Evolutionary conservation across 768 basidiomycete genomes (phyloP).

Genomic region (Boletus subparvulus): DNA sequence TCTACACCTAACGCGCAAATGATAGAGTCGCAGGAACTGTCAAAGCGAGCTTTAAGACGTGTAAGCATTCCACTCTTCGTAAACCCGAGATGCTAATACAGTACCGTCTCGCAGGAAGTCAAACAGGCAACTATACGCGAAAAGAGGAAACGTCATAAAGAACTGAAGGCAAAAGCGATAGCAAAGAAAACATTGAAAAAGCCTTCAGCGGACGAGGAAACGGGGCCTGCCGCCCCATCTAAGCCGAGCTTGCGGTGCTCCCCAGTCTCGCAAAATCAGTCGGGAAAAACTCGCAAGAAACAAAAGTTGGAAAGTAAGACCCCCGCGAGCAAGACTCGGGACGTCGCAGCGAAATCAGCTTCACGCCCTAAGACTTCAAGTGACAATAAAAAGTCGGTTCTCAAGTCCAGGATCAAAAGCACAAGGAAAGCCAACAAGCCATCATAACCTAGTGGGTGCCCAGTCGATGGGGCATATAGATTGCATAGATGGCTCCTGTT

Average conservation of each 20-base stretch:
- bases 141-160: slow-evolving; percentile 51
- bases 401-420: slow-evolving; percentile 1
- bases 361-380: background rate
- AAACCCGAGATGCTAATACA: background rate
- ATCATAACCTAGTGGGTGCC: slow-evolving; percentile 5
- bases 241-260: background rate
- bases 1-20: background rate
- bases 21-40: slow-evolving; percentile 31
- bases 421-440: background rate
- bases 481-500: slow-evolving; percentile 9
- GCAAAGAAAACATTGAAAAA: slow-evolving; percentile 31
- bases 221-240: background rate
- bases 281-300: slow-evolving; percentile 15
- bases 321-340: background rate
- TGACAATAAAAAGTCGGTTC: background rate
- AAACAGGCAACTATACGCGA: slow-evolving; percentile 45
- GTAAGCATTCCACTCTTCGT: slow-evolving; percentile 36
- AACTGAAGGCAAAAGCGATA: slow-evolving; percentile 40
- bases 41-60: slow-evolving; percentile 64
- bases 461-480: background rate
- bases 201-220: background rate
- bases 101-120: slow-evolving; percentile 40
- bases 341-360: background rate
- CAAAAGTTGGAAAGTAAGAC: slow-evolving; percentile 9
- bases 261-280: background rate